Percentiles rank a stretch among this genome's conserved stretches.
Evolutionary conservation across 1,139 yeast species (phyloP).

Genomic region (Nakaseomyces sp.): DNA sequence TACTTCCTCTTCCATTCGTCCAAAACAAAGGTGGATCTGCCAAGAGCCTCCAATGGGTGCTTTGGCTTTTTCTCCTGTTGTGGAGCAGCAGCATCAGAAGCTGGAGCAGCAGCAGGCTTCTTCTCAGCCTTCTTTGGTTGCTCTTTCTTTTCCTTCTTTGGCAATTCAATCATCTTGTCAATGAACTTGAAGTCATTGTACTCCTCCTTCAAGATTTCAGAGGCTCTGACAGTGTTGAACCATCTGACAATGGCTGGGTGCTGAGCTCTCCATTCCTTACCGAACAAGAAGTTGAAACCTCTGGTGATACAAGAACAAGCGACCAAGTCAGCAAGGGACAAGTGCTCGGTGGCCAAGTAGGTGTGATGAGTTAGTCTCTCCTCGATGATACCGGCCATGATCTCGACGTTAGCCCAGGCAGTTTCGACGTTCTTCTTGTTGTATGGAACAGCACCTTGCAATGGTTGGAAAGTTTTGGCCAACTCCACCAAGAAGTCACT

Average conservation of each 20-base stretch:
- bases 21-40: constrained; percentile 58
- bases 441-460: constrained; percentile 51
- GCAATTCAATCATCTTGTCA: constrained; percentile 63
- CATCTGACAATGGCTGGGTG: constrained; percentile 79
- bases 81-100: constrained; percentile 22
- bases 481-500: constrained; percentile 50
- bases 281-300: constrained; percentile 63
- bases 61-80: constrained; percentile 54
- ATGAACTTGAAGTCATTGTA: constrained; percentile 45
- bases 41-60: constrained; percentile 86
- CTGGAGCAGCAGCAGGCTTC: constrained; percentile 13
- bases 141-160: constrained; percentile 61
- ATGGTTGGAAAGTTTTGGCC: constrained; percentile 36
- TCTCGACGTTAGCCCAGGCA: constrained; percentile 36
- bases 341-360: constrained; percentile 84
- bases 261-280: constrained; percentile 63
- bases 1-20: constrained; percentile 97
- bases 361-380: constrained; percentile 65
- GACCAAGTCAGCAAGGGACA: constrained; percentile 76
- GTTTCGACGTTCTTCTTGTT: constrained; percentile 74
- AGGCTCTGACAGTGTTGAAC: constrained; percentile 63
- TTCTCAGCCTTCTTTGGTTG: constrained; percentile 27
- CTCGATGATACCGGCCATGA: constrained; percentile 44
- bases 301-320: constrained; percentile 52
- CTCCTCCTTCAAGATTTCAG: constrained; percentile 45